phyloP scores from a whole-genome alignment of 2,329 filamentous ascomycete genomes.

The Hypoxylon sp. region DNA sequence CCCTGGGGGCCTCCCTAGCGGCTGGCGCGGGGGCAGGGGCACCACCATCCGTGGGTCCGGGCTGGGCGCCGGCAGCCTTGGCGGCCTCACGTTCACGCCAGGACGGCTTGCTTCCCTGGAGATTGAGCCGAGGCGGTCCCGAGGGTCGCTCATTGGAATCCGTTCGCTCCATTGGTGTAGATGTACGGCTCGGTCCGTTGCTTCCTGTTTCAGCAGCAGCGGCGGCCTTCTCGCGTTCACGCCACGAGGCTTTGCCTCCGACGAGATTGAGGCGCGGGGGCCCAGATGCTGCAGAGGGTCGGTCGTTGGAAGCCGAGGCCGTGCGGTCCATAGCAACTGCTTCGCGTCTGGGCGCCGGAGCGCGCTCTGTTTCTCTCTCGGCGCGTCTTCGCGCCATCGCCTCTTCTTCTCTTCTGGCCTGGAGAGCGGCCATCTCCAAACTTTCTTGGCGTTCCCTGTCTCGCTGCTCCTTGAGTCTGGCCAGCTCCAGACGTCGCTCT shows the following conservation, averaged over 20 bases:
- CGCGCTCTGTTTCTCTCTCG: slow-evolving; percentile 63
- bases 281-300: slow-evolving; percentile 58
- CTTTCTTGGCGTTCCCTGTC: slow-evolving; percentile 73
- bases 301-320: slow-evolving; percentile 57
- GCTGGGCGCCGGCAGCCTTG: slow-evolving; percentile 49
- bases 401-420: slow-evolving; percentile 87
- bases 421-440: slow-evolving; percentile 69
- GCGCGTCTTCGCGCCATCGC: slow-evolving; percentile 78
- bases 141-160: slow-evolving; percentile 40
- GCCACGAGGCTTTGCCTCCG: slow-evolving; percentile 63
- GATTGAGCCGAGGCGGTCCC: slow-evolving; percentile 65
- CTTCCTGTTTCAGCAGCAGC: slow-evolving; percentile 40
- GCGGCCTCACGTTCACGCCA: slow-evolving; percentile 78
- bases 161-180: slow-evolving; percentile 40
- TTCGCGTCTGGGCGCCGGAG: slow-evolving; percentile 48
- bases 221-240: slow-evolving; percentile 61
- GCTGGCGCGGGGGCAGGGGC: slow-evolving; percentile 10
- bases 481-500: slow-evolving; percentile 75
- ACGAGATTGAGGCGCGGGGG: slow-evolving; percentile 64
- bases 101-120: slow-evolving; percentile 68
- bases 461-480: slow-evolving; percentile 70
- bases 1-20: slow-evolving; percentile 12
- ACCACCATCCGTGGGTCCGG: slow-evolving; percentile 21
- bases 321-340: slow-evolving; percentile 52
- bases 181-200: slow-evolving; percentile 42